phyloP scores from a whole-genome alignment of 129 eudicot genomes.

The Gnaphalium uliginosum region DNA sequence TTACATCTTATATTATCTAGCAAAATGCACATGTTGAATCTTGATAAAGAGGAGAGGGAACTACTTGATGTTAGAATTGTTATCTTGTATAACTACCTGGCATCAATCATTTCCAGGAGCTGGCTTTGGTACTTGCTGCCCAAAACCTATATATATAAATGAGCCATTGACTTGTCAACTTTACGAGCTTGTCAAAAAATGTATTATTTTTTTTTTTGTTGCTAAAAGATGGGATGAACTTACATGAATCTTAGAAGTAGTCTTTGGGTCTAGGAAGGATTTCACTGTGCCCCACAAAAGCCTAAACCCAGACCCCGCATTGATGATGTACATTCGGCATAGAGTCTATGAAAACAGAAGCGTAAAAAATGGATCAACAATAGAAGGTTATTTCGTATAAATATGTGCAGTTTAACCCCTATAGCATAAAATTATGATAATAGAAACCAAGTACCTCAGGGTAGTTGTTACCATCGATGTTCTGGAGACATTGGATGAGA shows the following conservation, averaged over 20 bases:
- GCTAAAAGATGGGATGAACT: constrained; percentile 29
- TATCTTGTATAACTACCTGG: constrained; percentile 53
- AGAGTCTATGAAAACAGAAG: constrained; percentile 51
- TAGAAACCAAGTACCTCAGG: constrained; percentile 65
- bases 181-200: not conserved
- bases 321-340: constrained; percentile 93
- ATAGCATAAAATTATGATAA: not conserved
- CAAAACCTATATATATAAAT: constrained; percentile 59
- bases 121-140: constrained; percentile 90
- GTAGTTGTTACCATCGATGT: constrained; percentile 87
- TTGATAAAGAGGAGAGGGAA: constrained; percentile 18
- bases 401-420: not conserved
- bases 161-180: constrained; percentile 20
- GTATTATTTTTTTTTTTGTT: not conserved
- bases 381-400: not conserved
- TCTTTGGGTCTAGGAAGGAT: constrained; percentile 97
- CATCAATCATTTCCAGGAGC: constrained; percentile 89
- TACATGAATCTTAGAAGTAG: constrained; percentile 93
- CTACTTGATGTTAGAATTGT: not conserved
- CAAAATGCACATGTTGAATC: not conserved
- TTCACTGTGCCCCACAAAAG: constrained; percentile 91
- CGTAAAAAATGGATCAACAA: not conserved
- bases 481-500: constrained; percentile 79
- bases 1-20: not conserved
- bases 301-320: constrained; percentile 97